These are phyloP conservation scores for Albatrellus ellisii DNA, from an alignment of 768 basidiomycete species.

Conservation along the genomic window DNA sequence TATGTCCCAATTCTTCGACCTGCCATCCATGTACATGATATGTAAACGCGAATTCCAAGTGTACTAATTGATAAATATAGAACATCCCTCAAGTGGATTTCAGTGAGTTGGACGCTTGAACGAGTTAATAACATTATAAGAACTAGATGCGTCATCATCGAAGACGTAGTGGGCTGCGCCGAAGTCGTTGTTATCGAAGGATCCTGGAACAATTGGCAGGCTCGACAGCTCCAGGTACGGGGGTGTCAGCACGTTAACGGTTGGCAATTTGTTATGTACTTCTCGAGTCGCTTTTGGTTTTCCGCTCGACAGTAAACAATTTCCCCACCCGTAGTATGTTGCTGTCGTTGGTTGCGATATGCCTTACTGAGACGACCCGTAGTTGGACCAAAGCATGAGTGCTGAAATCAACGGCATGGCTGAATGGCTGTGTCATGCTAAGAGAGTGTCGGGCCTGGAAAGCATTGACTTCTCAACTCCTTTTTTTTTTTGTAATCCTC, in stretches of 20 bases:
- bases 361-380: not conserved
- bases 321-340: slow-evolving; percentile 59
- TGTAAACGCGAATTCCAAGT: not conserved
- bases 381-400: slow-evolving; percentile 46
- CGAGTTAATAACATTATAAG: slow-evolving; percentile 36
- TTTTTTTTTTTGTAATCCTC: no score
- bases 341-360: not conserved
- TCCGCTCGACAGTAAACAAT: slow-evolving; percentile 50
- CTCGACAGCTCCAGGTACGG: slow-evolving; percentile 39
- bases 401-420: slow-evolving; percentile 39
- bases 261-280: not conserved
- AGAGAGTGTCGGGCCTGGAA: slow-evolving; percentile 24
- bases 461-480: slow-evolving; percentile 50
- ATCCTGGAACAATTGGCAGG: slow-evolving; percentile 40
- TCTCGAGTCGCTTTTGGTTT: slow-evolving; percentile 26
- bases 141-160: slow-evolving; percentile 48
- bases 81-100: slow-evolving; percentile 53
- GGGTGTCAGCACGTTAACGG: not conserved
- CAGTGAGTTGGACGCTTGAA: slow-evolving; percentile 31
- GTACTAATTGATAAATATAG: slow-evolving; percentile 27
- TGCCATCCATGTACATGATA: not conserved
- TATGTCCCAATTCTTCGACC: slow-evolving; percentile 17
- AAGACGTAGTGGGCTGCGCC: slow-evolving; percentile 40
- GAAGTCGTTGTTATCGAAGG: slow-evolving; percentile 48
- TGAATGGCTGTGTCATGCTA: slow-evolving; percentile 49